Conservation (phyloP, 352 stramenopile genomes). For the Phytophthora chlamydospora region DNA sequence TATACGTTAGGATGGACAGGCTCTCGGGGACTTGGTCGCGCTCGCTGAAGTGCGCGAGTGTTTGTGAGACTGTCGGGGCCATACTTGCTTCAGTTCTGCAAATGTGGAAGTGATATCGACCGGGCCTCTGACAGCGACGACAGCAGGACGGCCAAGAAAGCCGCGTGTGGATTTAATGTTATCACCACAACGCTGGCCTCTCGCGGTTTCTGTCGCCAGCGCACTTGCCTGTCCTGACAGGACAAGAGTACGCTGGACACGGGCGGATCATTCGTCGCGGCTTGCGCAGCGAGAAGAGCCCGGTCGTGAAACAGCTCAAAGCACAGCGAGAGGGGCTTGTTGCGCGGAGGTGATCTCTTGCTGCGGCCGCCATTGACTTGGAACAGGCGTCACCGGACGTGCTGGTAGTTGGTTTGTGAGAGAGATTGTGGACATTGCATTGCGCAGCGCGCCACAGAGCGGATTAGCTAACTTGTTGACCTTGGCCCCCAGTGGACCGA, state of each 20-base stretch:
- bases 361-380: too few relatives aligned
- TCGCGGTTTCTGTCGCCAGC: conserved; percentile 35
- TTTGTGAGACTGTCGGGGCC: conserved; percentile 9
- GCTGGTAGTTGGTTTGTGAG: too few relatives aligned
- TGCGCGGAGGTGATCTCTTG: too few relatives aligned
- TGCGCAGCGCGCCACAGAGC: too few relatives aligned
- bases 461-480: too few relatives aligned
- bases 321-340: too few relatives aligned
- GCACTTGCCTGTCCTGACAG: conserved; percentile 26
- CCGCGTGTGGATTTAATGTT: conserved; percentile 16
- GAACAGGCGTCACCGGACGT: too few relatives aligned
- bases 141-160: conserved; percentile 16
- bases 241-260: conserved; percentile 6
- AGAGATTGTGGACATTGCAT: too few relatives aligned
- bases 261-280: conserved; percentile 12
- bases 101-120: conserved; percentile 25
- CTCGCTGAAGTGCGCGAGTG: conserved; percentile 29
- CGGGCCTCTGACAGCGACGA: conserved; percentile 2
- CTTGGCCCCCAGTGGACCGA: too few relatives aligned
- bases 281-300: conserved; percentile 14
- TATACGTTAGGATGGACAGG: conserved; percentile 33
- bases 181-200: conserved; percentile 16
- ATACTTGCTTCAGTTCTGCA: conserved; percentile 20
- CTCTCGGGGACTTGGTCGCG: conserved; percentile 22
- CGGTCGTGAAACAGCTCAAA: background rate